phyloP scores from a whole-genome alignment of 345 rosid species.

The Populus deltoides region DNA sequence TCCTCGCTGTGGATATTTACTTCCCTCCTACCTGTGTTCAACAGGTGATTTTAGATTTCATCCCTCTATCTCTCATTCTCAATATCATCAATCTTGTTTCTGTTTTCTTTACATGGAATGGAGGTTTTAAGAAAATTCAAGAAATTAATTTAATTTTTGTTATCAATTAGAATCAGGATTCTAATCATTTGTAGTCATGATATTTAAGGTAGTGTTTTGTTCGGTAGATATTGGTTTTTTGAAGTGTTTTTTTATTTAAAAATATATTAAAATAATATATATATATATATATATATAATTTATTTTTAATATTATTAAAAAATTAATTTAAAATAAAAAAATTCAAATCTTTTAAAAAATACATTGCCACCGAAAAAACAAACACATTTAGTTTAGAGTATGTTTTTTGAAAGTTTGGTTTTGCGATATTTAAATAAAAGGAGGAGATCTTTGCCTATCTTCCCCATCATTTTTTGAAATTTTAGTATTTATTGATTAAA shows the following conservation, averaged over 20 bases:
- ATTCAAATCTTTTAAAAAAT: no score
- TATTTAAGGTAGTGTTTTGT: neutral
- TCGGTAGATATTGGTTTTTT: no score
- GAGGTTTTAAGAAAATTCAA: neutral
- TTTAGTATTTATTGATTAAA: neutral
- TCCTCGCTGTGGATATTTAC: slow-evolving; percentile 90
- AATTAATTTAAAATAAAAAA: no score
- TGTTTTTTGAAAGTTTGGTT: neutral
- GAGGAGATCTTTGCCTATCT: neutral
- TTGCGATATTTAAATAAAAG: neutral
- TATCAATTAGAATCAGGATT: neutral
- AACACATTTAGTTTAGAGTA: neutral
- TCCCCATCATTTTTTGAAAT: neutral
- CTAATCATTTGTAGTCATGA: neutral
- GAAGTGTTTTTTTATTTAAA: no score
- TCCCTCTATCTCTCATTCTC: neutral
- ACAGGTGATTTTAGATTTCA: slow-evolving; percentile 51
- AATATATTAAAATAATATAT: no score
- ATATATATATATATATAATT: no score
- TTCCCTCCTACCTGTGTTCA: slow-evolving; percentile 95
- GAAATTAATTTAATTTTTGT: no score
- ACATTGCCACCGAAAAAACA: no score
- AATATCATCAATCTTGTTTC: neutral
- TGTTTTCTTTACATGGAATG: slow-evolving; percentile 1
- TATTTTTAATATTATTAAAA: no score